Percentiles rank a stretch among this genome's conserved stretches.
phyloP scores from a whole-genome alignment of 1,139 yeast species.

The Hemisphaericaspora lyxosophila region DNA sequence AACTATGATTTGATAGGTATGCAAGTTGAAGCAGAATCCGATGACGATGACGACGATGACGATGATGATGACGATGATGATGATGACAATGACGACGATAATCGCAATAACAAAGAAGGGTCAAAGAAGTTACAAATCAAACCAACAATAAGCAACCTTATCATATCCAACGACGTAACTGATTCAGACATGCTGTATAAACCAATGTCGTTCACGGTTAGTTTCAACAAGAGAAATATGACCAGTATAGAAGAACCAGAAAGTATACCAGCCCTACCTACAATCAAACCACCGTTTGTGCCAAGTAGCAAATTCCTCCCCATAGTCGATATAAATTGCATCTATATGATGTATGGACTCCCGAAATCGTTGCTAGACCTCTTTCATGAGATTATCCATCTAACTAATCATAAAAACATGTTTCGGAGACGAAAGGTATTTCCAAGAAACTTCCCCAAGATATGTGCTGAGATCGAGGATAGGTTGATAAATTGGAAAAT shows the following conservation, averaged over 20 bases:
- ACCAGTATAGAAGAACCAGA: slow-evolving; percentile 3
- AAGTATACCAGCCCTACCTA: slow-evolving; percentile 1
- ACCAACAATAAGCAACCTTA: slow-evolving; percentile 20
- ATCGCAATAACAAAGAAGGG: slow-evolving; percentile 4
- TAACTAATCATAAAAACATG: slow-evolving; percentile 54
- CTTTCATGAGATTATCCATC: slow-evolving; percentile 45
- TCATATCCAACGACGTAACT: slow-evolving; percentile 12
- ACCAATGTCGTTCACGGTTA: slow-evolving; percentile 26
- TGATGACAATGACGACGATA: slow-evolving; percentile 16
- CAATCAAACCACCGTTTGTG: slow-evolving; percentile 6
- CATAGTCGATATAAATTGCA: slow-evolving; percentile 18
- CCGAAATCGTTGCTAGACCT: slow-evolving; percentile 45
- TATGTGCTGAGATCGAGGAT: slow-evolving; percentile 57
- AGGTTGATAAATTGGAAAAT: slow-evolving; percentile 45
- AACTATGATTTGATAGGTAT: slow-evolving; percentile 30
- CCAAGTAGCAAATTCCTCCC: slow-evolving; percentile 10
- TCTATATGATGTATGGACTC: slow-evolving; percentile 49
- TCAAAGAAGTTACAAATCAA: slow-evolving; percentile 13
- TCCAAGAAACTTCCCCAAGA: slow-evolving; percentile 55
- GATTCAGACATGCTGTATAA: slow-evolving; percentile 14
- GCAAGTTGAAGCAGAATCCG: slow-evolving; percentile 16
- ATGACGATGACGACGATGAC: slow-evolving; percentile 15
- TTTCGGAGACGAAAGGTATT: slow-evolving; percentile 43
- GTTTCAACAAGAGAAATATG: slow-evolving; percentile 20
- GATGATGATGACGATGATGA: slow-evolving; percentile 20